These are phyloP conservation scores for Triticum urartu DNA, from an alignment of 176 grass and related monocot species.

Conservation along the genomic window DNA sequence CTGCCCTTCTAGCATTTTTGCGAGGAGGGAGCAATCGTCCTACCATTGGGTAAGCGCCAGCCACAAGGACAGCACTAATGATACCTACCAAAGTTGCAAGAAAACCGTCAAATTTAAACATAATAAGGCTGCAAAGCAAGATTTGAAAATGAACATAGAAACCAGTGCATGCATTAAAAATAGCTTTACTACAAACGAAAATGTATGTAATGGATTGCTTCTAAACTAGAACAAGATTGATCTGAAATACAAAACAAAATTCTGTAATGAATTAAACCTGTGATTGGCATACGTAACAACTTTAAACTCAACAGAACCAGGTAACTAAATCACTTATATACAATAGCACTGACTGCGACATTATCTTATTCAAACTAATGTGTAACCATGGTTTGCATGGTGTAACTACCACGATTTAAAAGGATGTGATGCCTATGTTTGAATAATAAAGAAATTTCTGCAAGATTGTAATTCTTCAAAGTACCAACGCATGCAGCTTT, in stretches of 20 bases:
- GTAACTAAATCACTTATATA: neutral
- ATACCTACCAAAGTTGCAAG: conserved; percentile 56
- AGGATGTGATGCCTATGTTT: neutral
- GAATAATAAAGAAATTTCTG: neutral
- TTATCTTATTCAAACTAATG: neutral
- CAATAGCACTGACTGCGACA: neutral
- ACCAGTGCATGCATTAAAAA: neutral
- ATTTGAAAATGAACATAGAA: neutral
- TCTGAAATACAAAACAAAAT: neutral
- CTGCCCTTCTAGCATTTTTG: conserved; percentile 48
- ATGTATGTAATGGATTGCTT: neutral
- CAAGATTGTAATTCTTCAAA: neutral
- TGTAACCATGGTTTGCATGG: neutral
- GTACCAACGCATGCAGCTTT: neutral
- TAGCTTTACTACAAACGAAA: neutral
- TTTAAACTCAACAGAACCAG: neutral
- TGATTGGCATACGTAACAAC: neutral
- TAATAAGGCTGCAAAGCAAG: neutral
- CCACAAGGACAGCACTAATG: conserved; percentile 80
- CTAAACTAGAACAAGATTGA: conserved; percentile 1
- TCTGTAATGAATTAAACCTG: neutral
- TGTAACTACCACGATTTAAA: neutral
- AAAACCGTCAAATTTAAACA: neutral
- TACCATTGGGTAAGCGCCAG: conserved; percentile 88
- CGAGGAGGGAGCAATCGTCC: conserved; percentile 63